Percentiles rank a stretch among this genome's conserved stretches.
Evolutionary conservation across 2,329 filamentous ascomycete species (phyloP).

Genomic region (Colletotrichum orchidophilum): DNA sequence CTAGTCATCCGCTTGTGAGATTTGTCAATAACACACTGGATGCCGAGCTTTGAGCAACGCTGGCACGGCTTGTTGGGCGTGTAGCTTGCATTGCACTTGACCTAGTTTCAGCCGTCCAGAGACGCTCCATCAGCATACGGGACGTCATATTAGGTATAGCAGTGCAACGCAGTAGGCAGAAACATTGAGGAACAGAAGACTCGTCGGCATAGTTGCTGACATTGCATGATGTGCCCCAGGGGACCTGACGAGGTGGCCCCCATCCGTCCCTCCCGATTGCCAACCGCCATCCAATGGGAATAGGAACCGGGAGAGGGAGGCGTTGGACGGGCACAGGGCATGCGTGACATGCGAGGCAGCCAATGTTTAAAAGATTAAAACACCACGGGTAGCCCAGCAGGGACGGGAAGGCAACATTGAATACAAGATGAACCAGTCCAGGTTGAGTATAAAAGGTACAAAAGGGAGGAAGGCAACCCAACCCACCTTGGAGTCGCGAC

Average conservation of each 20-base stretch:
- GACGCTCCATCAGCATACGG: neutral
- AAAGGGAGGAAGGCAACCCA: neutral
- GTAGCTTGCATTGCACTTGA: constrained; percentile 54
- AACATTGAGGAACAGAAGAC: neutral
- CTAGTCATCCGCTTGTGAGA: constrained; percentile 57
- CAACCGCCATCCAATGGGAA: constrained; percentile 14
- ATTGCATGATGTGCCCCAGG: neutral
- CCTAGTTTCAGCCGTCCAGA: constrained; percentile 42
- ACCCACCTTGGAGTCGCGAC: constrained; percentile 49
- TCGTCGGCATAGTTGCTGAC: neutral
- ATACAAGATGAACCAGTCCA: neutral
- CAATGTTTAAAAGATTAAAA: neutral
- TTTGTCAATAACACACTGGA: constrained; percentile 57
- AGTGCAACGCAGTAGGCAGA: neutral
- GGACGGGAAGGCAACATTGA: neutral
- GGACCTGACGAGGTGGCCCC: neutral
- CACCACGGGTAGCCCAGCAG: neutral
- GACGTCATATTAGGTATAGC: neutral
- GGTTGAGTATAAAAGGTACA: neutral
- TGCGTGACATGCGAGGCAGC: neutral
- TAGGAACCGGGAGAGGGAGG: neutral
- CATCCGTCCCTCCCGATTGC: neutral
- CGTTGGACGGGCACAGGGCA: neutral
- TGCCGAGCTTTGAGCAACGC: constrained; percentile 54
- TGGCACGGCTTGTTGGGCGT: constrained; percentile 52